Evolutionary conservation across 371 early-diverging fungal species (phyloP), one percentile per base, ranked within the genome.

Genomic region (Chytridium lagenaria): DNA sequence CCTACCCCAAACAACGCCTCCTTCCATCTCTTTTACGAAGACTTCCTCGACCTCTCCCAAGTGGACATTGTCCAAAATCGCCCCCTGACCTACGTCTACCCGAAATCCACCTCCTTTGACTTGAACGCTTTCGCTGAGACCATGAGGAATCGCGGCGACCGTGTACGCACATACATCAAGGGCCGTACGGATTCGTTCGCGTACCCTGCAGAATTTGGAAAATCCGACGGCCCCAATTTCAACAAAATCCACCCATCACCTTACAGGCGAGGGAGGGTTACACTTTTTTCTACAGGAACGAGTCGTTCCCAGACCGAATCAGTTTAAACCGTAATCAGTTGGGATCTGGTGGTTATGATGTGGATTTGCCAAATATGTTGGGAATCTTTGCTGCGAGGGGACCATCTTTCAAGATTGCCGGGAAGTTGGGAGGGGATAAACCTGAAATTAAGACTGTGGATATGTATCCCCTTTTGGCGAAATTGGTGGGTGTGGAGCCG

Each of bases 11-110:
- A 22, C 44, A 28, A 38, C 44, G 7, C 39, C 39, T 2, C 39
- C 44, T 16, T 37, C 37, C n/a, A 28, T 36, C 5, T 64, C 55
- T 71, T 63, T 40, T 71, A 71, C 71, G 71, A 71, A 34, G 71
- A 71, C 64, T 36, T 44, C 65, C 23, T 64, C 30, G 31, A 55
- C 39, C 12, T 66, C 44, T 22, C 39, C 44, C 30, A 38, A 10
- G 49, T 44, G 36, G 50, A 61, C 33, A 50, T 71, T 50, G 71
- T 71, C 34, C 71, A 71, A 26, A 71, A 71, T 64, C 44, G 71
- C 22, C 71, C 71, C 34, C 61, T 71, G 64, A 64, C 51, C 34
- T 64, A 49, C 64, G 34, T 71, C 3, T 71, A 71, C 65, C 63
- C 65, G 26, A 36, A 40, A 12, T n/a, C 2, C 61, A 7, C 10